phyloP scores from a whole-genome alignment of 2,329 filamentous ascomycete species.

The Elsinoe perseae region DNA sequence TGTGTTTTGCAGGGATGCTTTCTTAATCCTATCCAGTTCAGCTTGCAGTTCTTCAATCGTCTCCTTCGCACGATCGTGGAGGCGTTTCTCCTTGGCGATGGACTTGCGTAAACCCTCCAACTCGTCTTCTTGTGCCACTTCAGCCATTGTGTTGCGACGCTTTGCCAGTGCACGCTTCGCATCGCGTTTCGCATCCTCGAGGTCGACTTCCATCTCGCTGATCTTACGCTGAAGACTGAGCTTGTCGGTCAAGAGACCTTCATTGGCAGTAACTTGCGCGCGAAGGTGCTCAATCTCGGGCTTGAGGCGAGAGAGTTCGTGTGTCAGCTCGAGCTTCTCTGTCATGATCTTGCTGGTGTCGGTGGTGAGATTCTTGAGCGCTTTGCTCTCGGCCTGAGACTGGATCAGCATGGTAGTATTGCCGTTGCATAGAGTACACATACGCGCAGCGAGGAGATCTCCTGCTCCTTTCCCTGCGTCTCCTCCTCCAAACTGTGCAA shows the following conservation, averaged over 20 bases:
- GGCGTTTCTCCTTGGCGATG: slow-evolving; percentile 39
- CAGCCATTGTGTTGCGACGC: slow-evolving; percentile 43
- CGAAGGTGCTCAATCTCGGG: slow-evolving; percentile 57
- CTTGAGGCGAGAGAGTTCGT: slow-evolving; percentile 51
- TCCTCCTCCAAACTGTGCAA: slow-evolving; percentile 43
- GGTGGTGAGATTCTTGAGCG: slow-evolving; percentile 57
- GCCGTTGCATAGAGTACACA: slow-evolving; percentile 21
- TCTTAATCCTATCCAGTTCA: slow-evolving; percentile 30
- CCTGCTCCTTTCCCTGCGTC: slow-evolving; percentile 44
- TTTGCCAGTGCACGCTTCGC: slow-evolving; percentile 50
- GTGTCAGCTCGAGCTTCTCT: slow-evolving; percentile 55
- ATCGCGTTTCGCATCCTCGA: slow-evolving; percentile 73
- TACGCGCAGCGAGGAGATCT: slow-evolving; percentile 52
- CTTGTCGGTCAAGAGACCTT: slow-evolving; percentile 68
- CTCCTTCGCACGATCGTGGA: slow-evolving; percentile 36
- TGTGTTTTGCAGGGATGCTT: slow-evolving; percentile 23
- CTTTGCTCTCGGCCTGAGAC: slow-evolving; percentile 59
- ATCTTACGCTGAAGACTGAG: slow-evolving; percentile 71
- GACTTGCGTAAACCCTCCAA: slow-evolving; percentile 41
- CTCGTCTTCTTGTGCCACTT: slow-evolving; percentile 36
- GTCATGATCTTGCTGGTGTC: slow-evolving; percentile 63
- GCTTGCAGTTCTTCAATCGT: slow-evolving; percentile 28
- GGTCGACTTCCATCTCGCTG: slow-evolving; percentile 66
- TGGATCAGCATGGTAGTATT: neutral
- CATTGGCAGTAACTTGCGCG: slow-evolving; percentile 52